These are phyloP conservation scores for Houttuynia cordata DNA, from an alignment of 164 flowering plant genomes.

Conservation along the genomic window DNA sequence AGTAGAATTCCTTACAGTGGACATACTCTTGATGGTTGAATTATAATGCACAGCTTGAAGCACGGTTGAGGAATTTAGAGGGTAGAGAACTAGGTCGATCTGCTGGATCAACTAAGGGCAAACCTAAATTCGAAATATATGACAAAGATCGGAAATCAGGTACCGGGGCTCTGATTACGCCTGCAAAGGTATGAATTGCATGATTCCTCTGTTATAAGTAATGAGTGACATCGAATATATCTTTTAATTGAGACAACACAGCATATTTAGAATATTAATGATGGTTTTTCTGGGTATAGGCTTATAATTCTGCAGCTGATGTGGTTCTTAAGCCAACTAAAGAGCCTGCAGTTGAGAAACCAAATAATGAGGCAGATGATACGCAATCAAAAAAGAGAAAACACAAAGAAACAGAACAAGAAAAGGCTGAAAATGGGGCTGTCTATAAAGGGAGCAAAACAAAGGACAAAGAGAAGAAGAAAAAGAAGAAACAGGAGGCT, in stretches of 20 bases:
- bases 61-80: slow-evolving; percentile 72
- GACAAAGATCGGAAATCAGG: slow-evolving; percentile 81
- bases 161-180: slow-evolving; percentile 51
- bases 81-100: slow-evolving; percentile 70
- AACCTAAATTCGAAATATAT: slow-evolving; percentile 75
- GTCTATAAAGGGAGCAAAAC: slow-evolving; percentile 8
- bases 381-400: slow-evolving; percentile 16
- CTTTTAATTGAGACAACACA: too few relatives aligned
- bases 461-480: slow-evolving; percentile 12
- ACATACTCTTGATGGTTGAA: background rate
- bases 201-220: too few relatives aligned
- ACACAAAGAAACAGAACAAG: slow-evolving; percentile 13
- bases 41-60: slow-evolving; percentile 46
- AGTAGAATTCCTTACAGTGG: background rate
- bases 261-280: background rate
- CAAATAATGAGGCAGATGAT: slow-evolving; percentile 2
- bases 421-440: slow-evolving; percentile 7
- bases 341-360: slow-evolving; percentile 6
- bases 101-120: slow-evolving; percentile 89
- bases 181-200: slow-evolving; percentile 59
- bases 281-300: slow-evolving; percentile 22
- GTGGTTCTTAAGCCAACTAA: slow-evolving; percentile 23
- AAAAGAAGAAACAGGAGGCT: slow-evolving; percentile 22
- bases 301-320: slow-evolving; percentile 75
- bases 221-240: too few relatives aligned